Percentiles rank a stretch among this genome's conserved stretches.
phyloP scores from a whole-genome alignment of 140 eudicot species.

The Ambrosia hybrid region DNA sequence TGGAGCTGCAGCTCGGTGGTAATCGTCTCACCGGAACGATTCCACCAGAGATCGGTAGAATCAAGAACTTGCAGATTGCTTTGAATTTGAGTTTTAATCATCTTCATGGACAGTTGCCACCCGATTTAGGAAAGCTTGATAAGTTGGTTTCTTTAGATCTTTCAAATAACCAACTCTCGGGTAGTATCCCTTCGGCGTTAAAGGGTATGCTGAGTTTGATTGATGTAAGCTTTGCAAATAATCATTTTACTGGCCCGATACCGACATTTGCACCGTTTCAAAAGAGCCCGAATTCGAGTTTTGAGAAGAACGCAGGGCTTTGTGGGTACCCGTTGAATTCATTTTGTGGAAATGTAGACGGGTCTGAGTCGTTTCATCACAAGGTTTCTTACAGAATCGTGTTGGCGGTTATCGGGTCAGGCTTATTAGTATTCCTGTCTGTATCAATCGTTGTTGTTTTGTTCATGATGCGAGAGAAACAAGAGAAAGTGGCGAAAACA shows the following conservation, averaged over 20 bases:
- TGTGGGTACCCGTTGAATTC: constrained; percentile 85
- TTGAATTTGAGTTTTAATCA: constrained; percentile 88
- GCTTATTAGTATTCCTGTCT: constrained; percentile 76
- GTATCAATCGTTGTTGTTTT: constrained; percentile 78
- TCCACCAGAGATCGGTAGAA: constrained; percentile 85
- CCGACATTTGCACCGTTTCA: constrained; percentile 84
- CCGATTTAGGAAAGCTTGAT: constrained; percentile 83
- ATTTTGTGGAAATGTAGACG: constrained; percentile 54
- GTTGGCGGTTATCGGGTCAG: constrained; percentile 92
- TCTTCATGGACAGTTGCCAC: constrained; percentile 78
- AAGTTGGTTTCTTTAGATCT: constrained; percentile 90
- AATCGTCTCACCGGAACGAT: constrained; percentile 81
- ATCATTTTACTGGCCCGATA: constrained; percentile 76
- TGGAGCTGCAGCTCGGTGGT: constrained; percentile 78
- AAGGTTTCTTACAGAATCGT: constrained; percentile 77
- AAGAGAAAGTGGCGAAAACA: constrained; percentile 67
- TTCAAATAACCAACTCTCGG: constrained; percentile 80
- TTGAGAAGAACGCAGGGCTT: constrained; percentile 74
- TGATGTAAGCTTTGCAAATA: constrained; percentile 88
- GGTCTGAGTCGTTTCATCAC: constrained; percentile 53
- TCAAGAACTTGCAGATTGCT: constrained; percentile 91
- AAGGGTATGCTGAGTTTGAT: constrained; percentile 93
- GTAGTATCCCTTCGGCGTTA: constrained; percentile 63
- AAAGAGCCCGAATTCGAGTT: constrained; percentile 82
- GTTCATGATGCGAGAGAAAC: constrained; percentile 94